Evolutionary conservation across 257 asterid species (phyloP).

Genomic region (Orobanche coerulescens): DNA sequence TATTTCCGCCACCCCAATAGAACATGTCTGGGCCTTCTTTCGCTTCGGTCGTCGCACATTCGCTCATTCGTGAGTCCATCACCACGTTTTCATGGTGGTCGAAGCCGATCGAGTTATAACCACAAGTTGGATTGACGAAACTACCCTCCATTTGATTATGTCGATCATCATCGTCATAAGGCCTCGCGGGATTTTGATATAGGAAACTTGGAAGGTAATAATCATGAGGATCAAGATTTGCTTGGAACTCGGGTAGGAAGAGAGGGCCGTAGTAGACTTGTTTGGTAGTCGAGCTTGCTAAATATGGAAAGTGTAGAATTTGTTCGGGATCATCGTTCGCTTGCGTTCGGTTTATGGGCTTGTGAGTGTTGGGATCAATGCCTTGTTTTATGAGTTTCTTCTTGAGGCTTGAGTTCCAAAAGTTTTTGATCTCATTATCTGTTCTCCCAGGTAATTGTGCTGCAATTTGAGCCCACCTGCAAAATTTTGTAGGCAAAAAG

Average conservation of each 20-base stretch:
- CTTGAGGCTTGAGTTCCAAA: conserved; percentile 72
- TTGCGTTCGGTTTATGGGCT: conserved; percentile 28
- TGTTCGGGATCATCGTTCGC: not conserved
- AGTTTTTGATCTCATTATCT: conserved; percentile 85
- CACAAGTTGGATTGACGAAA: conserved; percentile 9
- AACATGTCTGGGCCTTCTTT: conserved; percentile 14
- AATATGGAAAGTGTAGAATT: conserved; percentile 22
- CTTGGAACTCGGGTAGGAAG: conserved; percentile 49
- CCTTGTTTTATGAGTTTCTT: conserved; percentile 76
- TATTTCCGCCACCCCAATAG: conserved; percentile 44
- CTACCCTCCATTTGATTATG: conserved; percentile 15
- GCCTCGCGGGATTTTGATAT: conserved; percentile 3
- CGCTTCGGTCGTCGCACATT: not conserved
- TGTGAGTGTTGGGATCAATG: conserved; percentile 73
- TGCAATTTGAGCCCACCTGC: conserved; percentile 94
- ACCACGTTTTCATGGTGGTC: conserved; percentile 4
- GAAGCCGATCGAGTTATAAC: conserved; percentile 38
- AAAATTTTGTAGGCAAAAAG: not conserved
- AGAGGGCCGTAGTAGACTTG: conserved; percentile 57
- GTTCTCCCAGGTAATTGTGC: conserved; percentile 80
- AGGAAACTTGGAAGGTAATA: conserved; percentile 22
- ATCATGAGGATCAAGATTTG: conserved; percentile 30
- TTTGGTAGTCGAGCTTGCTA: conserved; percentile 15
- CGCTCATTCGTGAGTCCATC: not conserved
- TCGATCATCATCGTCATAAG: not conserved